Base-by-base conservation (phyloP, 164 flowering plant species). In the Chloranthus sessilifolius region DNA sequence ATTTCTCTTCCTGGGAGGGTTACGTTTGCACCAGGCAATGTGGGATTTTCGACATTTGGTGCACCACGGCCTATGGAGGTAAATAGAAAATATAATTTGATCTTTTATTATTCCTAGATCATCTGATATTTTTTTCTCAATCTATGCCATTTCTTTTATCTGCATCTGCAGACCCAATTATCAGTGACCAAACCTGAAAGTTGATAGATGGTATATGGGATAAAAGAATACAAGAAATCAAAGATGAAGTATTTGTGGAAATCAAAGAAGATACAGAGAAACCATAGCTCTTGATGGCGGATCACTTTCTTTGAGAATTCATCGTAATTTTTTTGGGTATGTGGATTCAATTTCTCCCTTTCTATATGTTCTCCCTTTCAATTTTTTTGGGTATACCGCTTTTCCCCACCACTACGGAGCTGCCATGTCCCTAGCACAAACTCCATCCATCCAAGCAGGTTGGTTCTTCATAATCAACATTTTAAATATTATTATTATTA, bases 11-110 rank as follows among this genome's bases (percentile, higher is more conserved):
- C 98, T 15, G 95, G 96, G 16, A 81, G 96, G 60, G 94, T 77
- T 35, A 91, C 98, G 6, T 91, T 88, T 79, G 77, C 88, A 34
- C 98, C 96, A 25, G 96, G 98, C 36, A 80, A 91, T 70, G 79
- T 67, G 21, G 96, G 98, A 10, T 91, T 74, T 76, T 41, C 88
- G 35, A 85, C 95, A 38, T 91, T 88, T 83, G 96, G 98, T 63
- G 94, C 96, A 48, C 83, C 98, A 14, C 88, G 98, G 0, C 98
- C 98, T 4, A 65, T 80, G 81, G 87, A 85, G 83, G 98, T 84
- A 58, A 35, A 53, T 45, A 37, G 30, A 52, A 52, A 11, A 2
- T 7, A 12, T 44, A 16, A 39, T 2, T 6, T 43, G 14, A 11
- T 2, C 7, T 40, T 9, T 31, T 8, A 25, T 39, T n/a, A 7